A percentile compares a stretch with the other conserved stretches of the same genome.
phyloP scores from a whole-genome alignment of 208 protist genomes.

The Leishmania tarentolae region DNA sequence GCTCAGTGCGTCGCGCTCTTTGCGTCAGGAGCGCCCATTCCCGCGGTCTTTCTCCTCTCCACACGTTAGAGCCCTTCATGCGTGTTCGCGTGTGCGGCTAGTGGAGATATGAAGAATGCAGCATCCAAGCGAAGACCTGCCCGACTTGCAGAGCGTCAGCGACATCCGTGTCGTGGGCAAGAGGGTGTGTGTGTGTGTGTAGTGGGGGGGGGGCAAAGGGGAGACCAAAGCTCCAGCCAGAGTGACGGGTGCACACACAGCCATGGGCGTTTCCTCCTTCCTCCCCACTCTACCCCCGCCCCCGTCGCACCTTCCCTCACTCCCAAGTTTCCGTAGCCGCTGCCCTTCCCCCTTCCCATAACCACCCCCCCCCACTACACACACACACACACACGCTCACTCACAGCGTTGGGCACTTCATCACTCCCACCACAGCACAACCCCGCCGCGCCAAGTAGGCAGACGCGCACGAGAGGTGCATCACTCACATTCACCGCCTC shows the following conservation, averaged over 20 bases:
- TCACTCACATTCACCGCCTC: not conserved
- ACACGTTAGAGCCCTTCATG: not conserved
- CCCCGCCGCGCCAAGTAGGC: not conserved
- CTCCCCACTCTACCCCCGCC: not conserved
- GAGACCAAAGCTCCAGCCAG: not conserved
- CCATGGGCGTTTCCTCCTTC: not conserved
- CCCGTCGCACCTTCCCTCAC: not conserved
- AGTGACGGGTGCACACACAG: not conserved
- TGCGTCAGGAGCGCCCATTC: not conserved
- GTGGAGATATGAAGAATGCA: no score
- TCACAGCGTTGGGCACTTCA: no score
- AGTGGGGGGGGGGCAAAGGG: not conserved
- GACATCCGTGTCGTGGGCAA: no score
- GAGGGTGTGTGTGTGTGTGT: not conserved
- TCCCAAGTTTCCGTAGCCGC: not conserved
- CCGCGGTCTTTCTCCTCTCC: not conserved
- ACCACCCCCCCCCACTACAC: no score
- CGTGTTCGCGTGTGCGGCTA: not conserved
- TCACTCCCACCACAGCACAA: not conserved
- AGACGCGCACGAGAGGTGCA: not conserved
- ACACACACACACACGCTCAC: no score
- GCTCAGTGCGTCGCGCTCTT: not conserved
- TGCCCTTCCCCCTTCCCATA: no score
- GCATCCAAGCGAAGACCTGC: no score
- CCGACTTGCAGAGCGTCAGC: no score